phyloP scores from a whole-genome alignment of 2,329 filamentous ascomycete species.

The Colletotrichum navitas region DNA sequence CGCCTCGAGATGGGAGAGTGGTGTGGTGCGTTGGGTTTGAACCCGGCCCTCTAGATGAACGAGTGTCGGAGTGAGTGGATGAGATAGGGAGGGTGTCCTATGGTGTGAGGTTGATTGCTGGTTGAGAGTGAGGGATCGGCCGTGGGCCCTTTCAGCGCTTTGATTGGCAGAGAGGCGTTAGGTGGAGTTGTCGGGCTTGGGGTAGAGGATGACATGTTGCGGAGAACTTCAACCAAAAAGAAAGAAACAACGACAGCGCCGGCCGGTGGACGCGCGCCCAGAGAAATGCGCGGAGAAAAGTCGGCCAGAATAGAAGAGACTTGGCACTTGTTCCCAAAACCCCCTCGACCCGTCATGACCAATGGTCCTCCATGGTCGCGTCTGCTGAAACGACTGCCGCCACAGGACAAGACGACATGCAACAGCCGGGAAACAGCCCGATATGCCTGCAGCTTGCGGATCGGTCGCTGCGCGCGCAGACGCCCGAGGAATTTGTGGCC shows the following conservation, averaged over 20 bases:
- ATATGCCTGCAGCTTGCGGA: not conserved
- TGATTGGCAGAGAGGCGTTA: constrained; percentile 13
- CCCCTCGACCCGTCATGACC: not conserved
- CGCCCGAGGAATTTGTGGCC: not conserved
- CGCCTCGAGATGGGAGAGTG: not conserved
- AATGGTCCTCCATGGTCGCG: not conserved
- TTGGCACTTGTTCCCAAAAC: constrained; percentile 17
- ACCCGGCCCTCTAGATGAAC: constrained; percentile 1
- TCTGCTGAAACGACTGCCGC: constrained; percentile 30
- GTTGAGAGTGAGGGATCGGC: not conserved
- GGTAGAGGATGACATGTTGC: not conserved
- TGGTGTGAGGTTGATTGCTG: constrained; percentile 28
- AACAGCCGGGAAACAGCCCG: constrained; percentile 6
- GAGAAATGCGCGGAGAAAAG: constrained; percentile 17
- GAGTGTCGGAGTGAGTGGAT: constrained; percentile 1
- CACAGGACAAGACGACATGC: constrained; percentile 34
- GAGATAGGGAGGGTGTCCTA: not conserved
- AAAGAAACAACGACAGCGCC: not conserved
- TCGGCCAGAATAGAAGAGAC: not conserved
- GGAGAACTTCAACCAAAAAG: not conserved
- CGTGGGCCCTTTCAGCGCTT: not conserved
- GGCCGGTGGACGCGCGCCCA: not conserved
- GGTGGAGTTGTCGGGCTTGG: not conserved
- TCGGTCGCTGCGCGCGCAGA: not conserved
- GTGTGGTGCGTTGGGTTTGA: constrained; percentile 2